Evolutionary conservation across 1,284 basidiomycete genomes (phyloP).

Genomic region (Omphalotus olearius): DNA sequence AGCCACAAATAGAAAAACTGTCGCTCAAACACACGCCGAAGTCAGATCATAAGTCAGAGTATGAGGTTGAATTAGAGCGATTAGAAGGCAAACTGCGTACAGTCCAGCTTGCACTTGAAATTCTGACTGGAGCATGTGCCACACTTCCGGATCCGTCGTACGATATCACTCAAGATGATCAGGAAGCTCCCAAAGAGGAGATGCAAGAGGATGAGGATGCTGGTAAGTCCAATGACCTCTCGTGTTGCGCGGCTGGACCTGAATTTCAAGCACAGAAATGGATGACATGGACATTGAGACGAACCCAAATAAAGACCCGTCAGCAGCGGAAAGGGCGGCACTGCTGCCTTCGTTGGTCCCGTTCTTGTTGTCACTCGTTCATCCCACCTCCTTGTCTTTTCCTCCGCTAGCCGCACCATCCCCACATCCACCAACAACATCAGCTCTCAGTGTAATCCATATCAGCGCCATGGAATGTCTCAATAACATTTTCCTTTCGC

Average conservation of each 20-base stretch:
- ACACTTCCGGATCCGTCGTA: constrained; percentile 67
- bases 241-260: background rate
- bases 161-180: constrained; percentile 27
- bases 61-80: constrained; percentile 68
- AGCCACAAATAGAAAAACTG: constrained; percentile 51
- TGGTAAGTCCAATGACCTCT: background rate
- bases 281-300: constrained; percentile 25
- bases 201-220: constrained; percentile 32
- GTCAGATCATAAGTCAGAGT: constrained; percentile 67
- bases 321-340: constrained; percentile 23
- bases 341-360: constrained; percentile 47
- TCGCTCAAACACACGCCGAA: constrained; percentile 60
- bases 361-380: constrained; percentile 63
- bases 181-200: constrained; percentile 29
- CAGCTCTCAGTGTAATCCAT: constrained; percentile 77
- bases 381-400: constrained; percentile 77
- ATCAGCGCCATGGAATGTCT: constrained; percentile 85
- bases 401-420: constrained; percentile 66
- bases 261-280: constrained; percentile 18
- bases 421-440: constrained; percentile 81
- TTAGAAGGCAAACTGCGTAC: constrained; percentile 73
- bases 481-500: constrained; percentile 84
- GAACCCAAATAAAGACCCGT: constrained; percentile 28
- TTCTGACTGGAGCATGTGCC: constrained; percentile 85
- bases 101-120: constrained; percentile 77